phyloP scores from a whole-genome alignment of 2,329 filamentous ascomycete genomes.

The Penicillium freii region DNA sequence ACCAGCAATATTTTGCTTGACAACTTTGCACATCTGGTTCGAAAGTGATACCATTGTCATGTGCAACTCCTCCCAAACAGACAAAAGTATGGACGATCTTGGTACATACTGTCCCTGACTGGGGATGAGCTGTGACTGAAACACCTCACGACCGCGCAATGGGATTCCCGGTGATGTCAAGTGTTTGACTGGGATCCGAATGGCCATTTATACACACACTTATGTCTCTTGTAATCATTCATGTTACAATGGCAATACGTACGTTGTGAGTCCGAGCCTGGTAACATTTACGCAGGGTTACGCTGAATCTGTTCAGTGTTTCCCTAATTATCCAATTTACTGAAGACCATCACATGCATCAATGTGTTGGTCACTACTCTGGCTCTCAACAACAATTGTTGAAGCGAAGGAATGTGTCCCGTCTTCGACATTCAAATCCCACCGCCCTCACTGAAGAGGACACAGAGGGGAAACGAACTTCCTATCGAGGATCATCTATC shows the following conservation, averaged over 20 bases:
- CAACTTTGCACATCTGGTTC: background rate
- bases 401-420: constrained; percentile 50
- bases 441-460: constrained; percentile 71
- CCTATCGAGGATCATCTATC: constrained; percentile 64
- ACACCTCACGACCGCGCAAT: background rate
- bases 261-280: background rate
- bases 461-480: constrained; percentile 67
- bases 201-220: no score
- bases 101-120: background rate
- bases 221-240: no score
- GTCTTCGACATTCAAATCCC: constrained; percentile 69
- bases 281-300: background rate
- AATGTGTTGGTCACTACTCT: background rate
- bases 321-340: background rate
- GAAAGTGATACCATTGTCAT: background rate
- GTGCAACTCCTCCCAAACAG: constrained; percentile 1
- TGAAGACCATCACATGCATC: background rate
- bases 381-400: background rate
- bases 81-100: constrained; percentile 10
- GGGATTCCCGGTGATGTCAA: constrained; percentile 19
- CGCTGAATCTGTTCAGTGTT: background rate
- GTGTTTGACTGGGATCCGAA: background rate
- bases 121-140: background rate
- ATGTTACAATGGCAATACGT: background rate
- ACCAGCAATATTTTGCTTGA: background rate